These are phyloP conservation scores for Ascobolus immersus DNA, from an alignment of 495 filamentous ascomycete genomes.

Conservation along the genomic window DNA sequence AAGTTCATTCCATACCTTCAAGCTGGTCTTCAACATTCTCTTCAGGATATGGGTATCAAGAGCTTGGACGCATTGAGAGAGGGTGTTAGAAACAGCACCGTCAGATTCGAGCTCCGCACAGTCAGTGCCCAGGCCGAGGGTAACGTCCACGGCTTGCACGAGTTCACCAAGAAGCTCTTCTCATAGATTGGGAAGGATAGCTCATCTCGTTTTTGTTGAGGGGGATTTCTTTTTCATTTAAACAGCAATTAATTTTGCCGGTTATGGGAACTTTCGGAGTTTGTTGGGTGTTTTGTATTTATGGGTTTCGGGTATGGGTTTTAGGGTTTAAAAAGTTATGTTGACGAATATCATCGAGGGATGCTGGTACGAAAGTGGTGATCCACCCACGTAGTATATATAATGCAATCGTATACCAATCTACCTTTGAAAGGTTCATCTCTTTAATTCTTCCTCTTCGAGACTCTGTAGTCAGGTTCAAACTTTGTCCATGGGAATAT, in stretches of 20 bases:
- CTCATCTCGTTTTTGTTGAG: constrained; percentile 6
- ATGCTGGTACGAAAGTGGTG: no score
- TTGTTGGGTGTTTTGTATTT: constrained; percentile 25
- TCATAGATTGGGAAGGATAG: constrained; percentile 26
- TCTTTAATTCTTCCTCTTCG: no score
- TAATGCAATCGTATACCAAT: no score
- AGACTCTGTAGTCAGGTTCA: no score
- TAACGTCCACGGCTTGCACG: constrained; percentile 84
- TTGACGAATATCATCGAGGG: no score
- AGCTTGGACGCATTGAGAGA: constrained; percentile 53
- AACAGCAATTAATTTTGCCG: no score
- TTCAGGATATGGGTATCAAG: constrained; percentile 79
- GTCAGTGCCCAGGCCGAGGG: constrained; percentile 88
- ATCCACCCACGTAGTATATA: no score
- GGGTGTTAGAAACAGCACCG: constrained; percentile 44
- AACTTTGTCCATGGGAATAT: no score
- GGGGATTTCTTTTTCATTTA: constrained; percentile 22
- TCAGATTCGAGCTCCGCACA: constrained; percentile 82
- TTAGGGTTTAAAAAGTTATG: no score
- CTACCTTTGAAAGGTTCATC: no score
- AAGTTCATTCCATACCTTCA: constrained; percentile 92
- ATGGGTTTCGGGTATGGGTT: no score
- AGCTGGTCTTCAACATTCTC: constrained; percentile 82
- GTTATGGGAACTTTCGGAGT: constrained; percentile 34
- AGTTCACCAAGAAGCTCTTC: constrained; percentile 98